Evolutionary conservation across 2,329 filamentous ascomycete genomes (phyloP).

Genomic region (Mollisia scopiformis): DNA sequence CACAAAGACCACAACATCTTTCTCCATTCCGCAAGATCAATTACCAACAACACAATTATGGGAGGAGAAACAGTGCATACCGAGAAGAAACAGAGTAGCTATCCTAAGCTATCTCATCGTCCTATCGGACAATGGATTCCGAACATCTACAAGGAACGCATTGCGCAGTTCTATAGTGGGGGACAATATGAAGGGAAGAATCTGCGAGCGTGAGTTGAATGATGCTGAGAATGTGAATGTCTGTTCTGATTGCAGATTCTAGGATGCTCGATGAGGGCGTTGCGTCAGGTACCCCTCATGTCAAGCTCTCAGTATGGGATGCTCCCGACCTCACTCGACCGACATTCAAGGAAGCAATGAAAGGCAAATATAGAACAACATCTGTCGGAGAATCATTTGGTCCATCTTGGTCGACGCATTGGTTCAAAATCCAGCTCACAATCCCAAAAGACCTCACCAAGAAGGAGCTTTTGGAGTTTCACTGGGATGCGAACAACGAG

Average conservation of each 20-base stretch:
- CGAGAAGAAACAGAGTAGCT: constrained; percentile 31
- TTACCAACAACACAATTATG: constrained; percentile 33
- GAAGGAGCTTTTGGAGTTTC: constrained; percentile 86
- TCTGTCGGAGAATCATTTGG: constrained; percentile 81
- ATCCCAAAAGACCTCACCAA: constrained; percentile 73
- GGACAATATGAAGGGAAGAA: constrained; percentile 81
- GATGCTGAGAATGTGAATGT: neutral
- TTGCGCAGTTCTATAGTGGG: constrained; percentile 76
- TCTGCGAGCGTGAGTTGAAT: constrained; percentile 63
- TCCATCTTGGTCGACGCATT: constrained; percentile 96
- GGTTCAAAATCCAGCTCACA: constrained; percentile 85
- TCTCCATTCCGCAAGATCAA: constrained; percentile 9
- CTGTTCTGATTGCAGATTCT: constrained; percentile 16
- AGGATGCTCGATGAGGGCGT: constrained; percentile 74
- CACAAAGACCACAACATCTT: constrained; percentile 14
- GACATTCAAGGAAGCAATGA: constrained; percentile 81
- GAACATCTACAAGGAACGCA: constrained; percentile 82
- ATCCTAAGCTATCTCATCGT: constrained; percentile 35
- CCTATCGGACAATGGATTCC: constrained; percentile 79
- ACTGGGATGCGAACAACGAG: constrained; percentile 95
- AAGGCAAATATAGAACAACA: constrained; percentile 74
- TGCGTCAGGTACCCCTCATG: constrained; percentile 69
- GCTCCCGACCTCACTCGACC: constrained; percentile 80
- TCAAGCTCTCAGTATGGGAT: constrained; percentile 86
- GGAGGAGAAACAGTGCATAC: constrained; percentile 36